Conservation (phyloP, 1,284 basidiomycete genomes). For the Termitomyces sp. region DNA sequence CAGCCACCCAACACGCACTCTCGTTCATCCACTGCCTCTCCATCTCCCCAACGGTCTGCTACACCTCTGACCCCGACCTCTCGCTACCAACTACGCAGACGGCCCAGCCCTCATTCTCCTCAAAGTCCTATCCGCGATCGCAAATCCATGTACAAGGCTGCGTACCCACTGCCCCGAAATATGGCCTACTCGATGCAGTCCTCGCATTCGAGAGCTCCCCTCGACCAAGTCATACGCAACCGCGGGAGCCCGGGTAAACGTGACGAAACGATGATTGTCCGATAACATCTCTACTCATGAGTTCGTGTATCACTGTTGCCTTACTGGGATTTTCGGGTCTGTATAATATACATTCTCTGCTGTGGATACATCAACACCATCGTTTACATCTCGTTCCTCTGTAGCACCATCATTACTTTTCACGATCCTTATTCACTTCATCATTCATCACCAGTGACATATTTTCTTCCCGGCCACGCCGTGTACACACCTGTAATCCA, state of each 20-base stretch:
- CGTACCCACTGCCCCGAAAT: constrained; percentile 11
- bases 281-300: background rate
- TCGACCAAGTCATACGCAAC: constrained; percentile 16
- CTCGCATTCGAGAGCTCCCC: constrained; percentile 15
- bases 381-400: background rate
- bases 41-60: constrained; percentile 2
- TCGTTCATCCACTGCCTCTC: constrained; percentile 9
- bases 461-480: background rate
- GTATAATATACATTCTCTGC: constrained; percentile 7
- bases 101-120: constrained; percentile 19
- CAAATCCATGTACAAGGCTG: constrained; percentile 14
- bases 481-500: constrained; percentile 8
- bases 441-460: background rate
- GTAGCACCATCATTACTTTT: constrained; percentile 3
- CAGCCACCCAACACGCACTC: background rate
- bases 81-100: constrained; percentile 26
- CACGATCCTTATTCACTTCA: constrained; percentile 14
- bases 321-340: constrained; percentile 2
- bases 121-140: constrained; percentile 10
- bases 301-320: background rate
- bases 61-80: constrained; percentile 15
- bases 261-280: constrained; percentile 9
- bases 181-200: constrained; percentile 15
- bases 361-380: constrained; percentile 4
- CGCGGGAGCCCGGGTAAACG: constrained; percentile 5